These are phyloP conservation scores for Trichoderma sp. DNA, from an alignment of 2,329 filamentous ascomycete species.

Conservation along the genomic window DNA sequence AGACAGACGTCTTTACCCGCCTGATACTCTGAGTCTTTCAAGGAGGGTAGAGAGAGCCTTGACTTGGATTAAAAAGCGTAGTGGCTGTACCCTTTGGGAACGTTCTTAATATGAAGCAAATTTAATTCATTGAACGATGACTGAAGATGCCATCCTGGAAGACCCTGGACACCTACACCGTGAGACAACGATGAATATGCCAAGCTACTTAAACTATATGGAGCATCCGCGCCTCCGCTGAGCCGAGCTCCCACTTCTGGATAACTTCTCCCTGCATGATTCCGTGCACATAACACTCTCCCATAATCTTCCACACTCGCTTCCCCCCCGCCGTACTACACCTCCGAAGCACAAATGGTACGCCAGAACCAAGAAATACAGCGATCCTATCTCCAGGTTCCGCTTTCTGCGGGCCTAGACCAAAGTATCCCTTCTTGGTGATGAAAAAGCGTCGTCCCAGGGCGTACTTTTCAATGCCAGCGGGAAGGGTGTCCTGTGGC, in stretches of 20 bases:
- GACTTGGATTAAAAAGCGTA: too few species aligned
- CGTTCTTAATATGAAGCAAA: too few species aligned
- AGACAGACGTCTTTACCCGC: too few species aligned
- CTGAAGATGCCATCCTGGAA: too few species aligned
- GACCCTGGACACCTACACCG: too few species aligned
- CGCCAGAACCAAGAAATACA: not conserved
- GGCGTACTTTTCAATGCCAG: conserved; percentile 12
- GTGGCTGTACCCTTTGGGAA: too few species aligned
- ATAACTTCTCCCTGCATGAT: conserved; percentile 18
- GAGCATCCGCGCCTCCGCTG: conserved; percentile 4
- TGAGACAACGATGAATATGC: not conserved
- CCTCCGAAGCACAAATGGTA: conserved; percentile 11
- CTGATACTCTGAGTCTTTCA: too few species aligned
- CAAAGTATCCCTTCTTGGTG: conserved; percentile 15
- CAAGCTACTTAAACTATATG: not conserved
- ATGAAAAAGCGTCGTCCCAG: conserved; percentile 7
- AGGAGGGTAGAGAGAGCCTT: too few species aligned
- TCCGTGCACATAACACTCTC: conserved; percentile 13
- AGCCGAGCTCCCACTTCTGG: conserved; percentile 4
- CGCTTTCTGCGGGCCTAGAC: conserved; percentile 2
- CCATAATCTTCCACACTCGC: conserved; percentile 4
- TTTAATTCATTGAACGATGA: too few species aligned
- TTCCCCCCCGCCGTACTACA: not conserved
- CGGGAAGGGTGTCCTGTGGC: not conserved
- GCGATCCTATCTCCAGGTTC: conserved; percentile 5